Evolutionary conservation across 2,329 filamentous ascomycete species (phyloP), one percentile per base, ranked within the genome.

Genomic region (Pleoardoris graminearum): DNA sequence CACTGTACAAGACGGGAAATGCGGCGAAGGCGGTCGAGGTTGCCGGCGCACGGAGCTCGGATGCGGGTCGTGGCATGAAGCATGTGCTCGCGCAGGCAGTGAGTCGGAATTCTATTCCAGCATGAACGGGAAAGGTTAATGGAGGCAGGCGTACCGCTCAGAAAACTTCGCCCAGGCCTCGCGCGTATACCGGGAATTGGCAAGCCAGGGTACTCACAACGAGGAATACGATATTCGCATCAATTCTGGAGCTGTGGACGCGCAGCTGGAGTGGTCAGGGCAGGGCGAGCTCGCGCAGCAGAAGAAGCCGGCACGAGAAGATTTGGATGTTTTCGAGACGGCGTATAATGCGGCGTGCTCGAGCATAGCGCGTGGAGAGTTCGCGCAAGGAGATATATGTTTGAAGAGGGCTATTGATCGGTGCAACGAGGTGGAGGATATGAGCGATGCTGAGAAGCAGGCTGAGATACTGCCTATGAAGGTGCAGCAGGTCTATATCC

Each of bases 331-430:
- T 1, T 94, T 94, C 62, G 90, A 94, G 76, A 86, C 88, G 22
- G 86, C 88, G 10, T 95, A 90, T 75, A 95, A 95, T 71, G 82
- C 85, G 21, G 90, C 89, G 7, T 93, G 89, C 69, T 81, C 81
- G 17, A 85, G 83, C 69, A 85, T 94, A 62, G 87, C 88, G 12
- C 79, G 84, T 41, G 87, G 85, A 7, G 86, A 89, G 61, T 77
- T 89, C 32, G 79, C 75, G 4, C 82, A 85, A 59, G 89, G 85
- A 1, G 80, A 84, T 19, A 76, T 87, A 21, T 77, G 92, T 51
- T 75, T 94, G 54, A 88, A 86, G 73, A 81, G 86, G 48, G 86
- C 90, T 2, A 82, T 81, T 61, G 82, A 86, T 60, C 77, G 93
- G 17, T 94, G 90, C 68, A 85, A 88, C 68, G 82, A 82, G 4